Base-by-base conservation (phyloP, 1,284 basidiomycete genomes). In the Xerocomus nothofagi region DNA sequence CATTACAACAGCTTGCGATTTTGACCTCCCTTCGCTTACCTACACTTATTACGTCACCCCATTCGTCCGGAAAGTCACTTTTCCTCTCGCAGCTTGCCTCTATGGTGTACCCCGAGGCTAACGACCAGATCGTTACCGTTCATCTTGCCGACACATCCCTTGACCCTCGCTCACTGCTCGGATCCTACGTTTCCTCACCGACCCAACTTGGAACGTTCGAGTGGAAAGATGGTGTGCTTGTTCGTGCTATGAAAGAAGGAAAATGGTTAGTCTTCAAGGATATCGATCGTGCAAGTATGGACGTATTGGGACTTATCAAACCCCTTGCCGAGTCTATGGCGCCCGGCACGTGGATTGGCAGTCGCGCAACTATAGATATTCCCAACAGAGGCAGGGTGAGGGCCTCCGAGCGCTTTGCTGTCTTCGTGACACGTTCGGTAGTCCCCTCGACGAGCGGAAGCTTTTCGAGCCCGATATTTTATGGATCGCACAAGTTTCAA, bases 261-360 rank as follows among this genome's bases (percentile, higher is more conserved):
- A 85, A 86, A 63, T 99, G 97, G 96, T 77, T 99, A 3, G 84
- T 99, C 3, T 81, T 99, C 38, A 88, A 97, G 65, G 93, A 98
- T 63, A 85, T 99, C 41, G 97, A 99, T 70, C 79, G 85, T 46
- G 94, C 87, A 12, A 89, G 88, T 52, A 85, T 78, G 53, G 94
- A 98, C 62, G 86, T 97, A 6, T 79, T 97, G 6, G 90, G 90
- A 0, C 79, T 89, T 21, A 76, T 96, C 57, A 85, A 91, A 39
- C 89, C 91, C 5, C 78, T 98, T 18, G 78, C 89, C 1, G 88
- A 96, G 62, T 89, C 88, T 23, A 73, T 96, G n/a, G 75, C 80
- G 1, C 69, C 79, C 5, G 85, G 82, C 3, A 88, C 88, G 48
- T 84, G 83, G 75, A 81, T 93, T 39, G 95, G 95, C 20, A 78